phyloP scores from a whole-genome alignment of 805 yeast species.

The Wickerhamiella alocasiicola region DNA sequence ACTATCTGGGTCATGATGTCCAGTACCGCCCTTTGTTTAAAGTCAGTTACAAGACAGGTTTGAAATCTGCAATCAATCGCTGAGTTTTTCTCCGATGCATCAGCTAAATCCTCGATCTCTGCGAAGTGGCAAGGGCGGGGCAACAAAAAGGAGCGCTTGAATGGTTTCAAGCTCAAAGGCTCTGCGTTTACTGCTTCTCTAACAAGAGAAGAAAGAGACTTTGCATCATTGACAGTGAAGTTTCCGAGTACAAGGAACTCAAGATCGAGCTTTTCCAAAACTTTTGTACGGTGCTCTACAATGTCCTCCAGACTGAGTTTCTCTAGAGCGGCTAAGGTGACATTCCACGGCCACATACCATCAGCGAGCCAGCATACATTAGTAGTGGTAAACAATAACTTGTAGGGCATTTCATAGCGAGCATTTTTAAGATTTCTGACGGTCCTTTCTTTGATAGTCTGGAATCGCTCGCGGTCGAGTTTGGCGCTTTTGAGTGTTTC shows the following conservation, averaged over 20 bases:
- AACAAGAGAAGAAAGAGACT: slow-evolving; percentile 34
- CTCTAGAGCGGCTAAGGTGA: slow-evolving; percentile 44
- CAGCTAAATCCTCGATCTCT: slow-evolving; percentile 33
- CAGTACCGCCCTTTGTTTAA: slow-evolving; percentile 35
- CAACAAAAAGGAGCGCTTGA: slow-evolving; percentile 32
- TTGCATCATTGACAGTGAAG: slow-evolving; percentile 41
- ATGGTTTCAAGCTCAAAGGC: slow-evolving; percentile 31
- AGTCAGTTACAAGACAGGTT: slow-evolving; percentile 40
- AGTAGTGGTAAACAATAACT: slow-evolving; percentile 55
- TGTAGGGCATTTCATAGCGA: slow-evolving; percentile 63
- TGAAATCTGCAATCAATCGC: slow-evolving; percentile 72
- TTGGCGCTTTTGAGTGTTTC: slow-evolving; percentile 39
- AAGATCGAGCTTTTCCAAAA: slow-evolving; percentile 47
- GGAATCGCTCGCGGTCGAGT: slow-evolving; percentile 47
- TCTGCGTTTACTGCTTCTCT: slow-evolving; percentile 30
- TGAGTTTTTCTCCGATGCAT: slow-evolving; percentile 64
- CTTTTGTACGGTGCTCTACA: slow-evolving; percentile 13
- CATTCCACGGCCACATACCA: slow-evolving; percentile 50
- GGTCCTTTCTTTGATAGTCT: slow-evolving; percentile 50
- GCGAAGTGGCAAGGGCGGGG: slow-evolving; percentile 21
- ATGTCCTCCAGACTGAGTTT: slow-evolving; percentile 27
- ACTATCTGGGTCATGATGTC: slow-evolving; percentile 61
- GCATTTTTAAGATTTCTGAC: slow-evolving; percentile 53
- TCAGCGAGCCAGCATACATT: slow-evolving; percentile 54
- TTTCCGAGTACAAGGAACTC: slow-evolving; percentile 78